These are phyloP conservation scores for Euphorbia peplus DNA, from an alignment of 345 rosid genomes.

Conservation along the genomic window DNA sequence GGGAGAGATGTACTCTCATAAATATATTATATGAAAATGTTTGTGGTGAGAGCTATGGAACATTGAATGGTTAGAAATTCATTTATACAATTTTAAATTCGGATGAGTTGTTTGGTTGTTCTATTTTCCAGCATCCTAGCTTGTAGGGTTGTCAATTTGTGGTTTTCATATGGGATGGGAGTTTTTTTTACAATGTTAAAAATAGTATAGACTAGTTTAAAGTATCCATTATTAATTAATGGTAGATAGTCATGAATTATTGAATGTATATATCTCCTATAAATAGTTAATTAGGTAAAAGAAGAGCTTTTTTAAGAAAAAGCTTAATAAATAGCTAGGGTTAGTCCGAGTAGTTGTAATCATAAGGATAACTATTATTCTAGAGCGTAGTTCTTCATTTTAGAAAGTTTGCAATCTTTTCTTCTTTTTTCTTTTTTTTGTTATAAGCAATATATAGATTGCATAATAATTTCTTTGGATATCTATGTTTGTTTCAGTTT, in stretches of 20 bases:
- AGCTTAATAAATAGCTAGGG: too few species aligned
- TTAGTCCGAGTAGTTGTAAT: too few species aligned
- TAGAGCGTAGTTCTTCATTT: too few species aligned
- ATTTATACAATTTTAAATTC: neutral
- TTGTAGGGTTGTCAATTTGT: neutral
- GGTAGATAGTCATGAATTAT: neutral
- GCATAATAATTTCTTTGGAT: too few species aligned
- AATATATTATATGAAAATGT: neutral
- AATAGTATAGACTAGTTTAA: neutral
- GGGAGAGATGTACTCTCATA: neutral
- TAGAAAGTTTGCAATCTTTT: too few species aligned
- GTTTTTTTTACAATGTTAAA: neutral
- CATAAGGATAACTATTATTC: too few species aligned
- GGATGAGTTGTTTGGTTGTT: neutral
- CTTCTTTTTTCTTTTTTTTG: too few species aligned
- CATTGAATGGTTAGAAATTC: neutral
- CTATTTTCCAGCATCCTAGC: conserved; percentile 9
- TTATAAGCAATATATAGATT: too few species aligned
- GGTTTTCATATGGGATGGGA: neutral
- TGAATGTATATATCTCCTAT: neutral
- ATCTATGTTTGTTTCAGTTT: too few species aligned
- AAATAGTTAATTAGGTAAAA: neutral
- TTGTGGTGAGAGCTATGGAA: neutral
- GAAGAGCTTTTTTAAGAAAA: too few species aligned
- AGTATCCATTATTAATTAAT: neutral